phyloP scores from a whole-genome alignment of 352 stramenopile genomes.

The Blastocystis sp. region DNA sequence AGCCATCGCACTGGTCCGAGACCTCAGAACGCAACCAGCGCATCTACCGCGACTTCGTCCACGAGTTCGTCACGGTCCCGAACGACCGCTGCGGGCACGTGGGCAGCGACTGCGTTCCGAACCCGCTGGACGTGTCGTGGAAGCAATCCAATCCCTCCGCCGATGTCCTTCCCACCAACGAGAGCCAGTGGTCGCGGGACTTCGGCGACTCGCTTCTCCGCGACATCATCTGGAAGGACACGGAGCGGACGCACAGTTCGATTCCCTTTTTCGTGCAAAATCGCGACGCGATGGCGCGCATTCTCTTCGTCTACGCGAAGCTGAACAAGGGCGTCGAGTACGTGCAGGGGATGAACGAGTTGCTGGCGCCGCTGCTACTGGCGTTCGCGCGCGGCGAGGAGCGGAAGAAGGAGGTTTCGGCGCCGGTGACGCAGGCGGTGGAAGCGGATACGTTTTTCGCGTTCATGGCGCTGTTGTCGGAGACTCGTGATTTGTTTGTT shows the following conservation, averaged over 20 bases:
- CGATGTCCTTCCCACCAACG: neutral
- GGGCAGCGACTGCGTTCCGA: neutral
- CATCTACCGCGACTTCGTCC: constrained; percentile 46
- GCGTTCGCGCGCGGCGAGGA: constrained; percentile 62
- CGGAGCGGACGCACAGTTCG: constrained; percentile 68
- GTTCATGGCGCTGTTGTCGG: constrained; percentile 68
- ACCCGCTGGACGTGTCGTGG: constrained; percentile 38
- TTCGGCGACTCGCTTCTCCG: constrained; percentile 61
- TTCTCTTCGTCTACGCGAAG: constrained; percentile 73
- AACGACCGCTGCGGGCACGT: constrained; percentile 22
- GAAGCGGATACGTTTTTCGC: constrained; percentile 72
- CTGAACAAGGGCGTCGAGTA: constrained; percentile 72
- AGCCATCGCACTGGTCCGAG: constrained; percentile 29
- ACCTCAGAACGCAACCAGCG: neutral
- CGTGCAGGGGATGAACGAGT: constrained; percentile 79
- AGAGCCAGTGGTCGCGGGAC: constrained; percentile 39
- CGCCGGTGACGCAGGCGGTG: neutral
- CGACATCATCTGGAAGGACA: constrained; percentile 72
- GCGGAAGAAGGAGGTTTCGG: constrained; percentile 56
- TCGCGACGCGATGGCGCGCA: constrained; percentile 64
- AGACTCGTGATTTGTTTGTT: constrained; percentile 69
- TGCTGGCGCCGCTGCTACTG: constrained; percentile 70
- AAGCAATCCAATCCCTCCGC: neutral
- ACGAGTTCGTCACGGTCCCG: constrained; percentile 40
- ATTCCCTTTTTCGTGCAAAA: constrained; percentile 71